Percentiles rank a stretch among this genome's conserved stretches.
phyloP scores from a whole-genome alignment of 371 early-diverging fungal genomes.

The Rhizopus stolonifer region DNA sequence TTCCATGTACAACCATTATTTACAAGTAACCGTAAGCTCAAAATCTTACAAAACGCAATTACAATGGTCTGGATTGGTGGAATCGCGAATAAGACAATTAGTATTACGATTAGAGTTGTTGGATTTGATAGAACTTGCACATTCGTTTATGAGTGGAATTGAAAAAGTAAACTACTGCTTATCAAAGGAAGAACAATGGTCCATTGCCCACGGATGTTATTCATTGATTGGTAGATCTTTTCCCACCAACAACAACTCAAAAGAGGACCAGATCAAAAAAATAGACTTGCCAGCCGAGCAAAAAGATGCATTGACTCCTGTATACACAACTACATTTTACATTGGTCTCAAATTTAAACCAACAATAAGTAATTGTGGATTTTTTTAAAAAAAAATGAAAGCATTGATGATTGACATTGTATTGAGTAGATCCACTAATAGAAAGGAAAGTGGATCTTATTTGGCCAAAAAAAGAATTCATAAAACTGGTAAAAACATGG shows the following conservation, averaged over 20 bases:
- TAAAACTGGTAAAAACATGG: constrained; percentile 75
- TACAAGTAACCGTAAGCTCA: constrained; percentile 88
- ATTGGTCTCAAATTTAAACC: constrained; percentile 76
- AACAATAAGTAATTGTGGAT: constrained; percentile 57
- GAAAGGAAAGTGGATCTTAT: constrained; percentile 66
- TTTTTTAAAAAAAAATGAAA: constrained; percentile 4
- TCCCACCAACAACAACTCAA: background rate
- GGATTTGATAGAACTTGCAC: constrained; percentile 79
- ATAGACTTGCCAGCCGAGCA: constrained; percentile 34
- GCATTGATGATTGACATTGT: background rate
- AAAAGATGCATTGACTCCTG: constrained; percentile 25
- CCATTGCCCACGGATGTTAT: constrained; percentile 63
- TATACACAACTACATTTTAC: constrained; percentile 85
- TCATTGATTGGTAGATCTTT: constrained; percentile 37
- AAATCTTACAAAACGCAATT: constrained; percentile 73
- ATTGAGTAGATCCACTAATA: constrained; percentile 38
- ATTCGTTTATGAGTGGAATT: constrained; percentile 91
- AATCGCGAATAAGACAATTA: constrained; percentile 91
- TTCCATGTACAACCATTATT: constrained; percentile 84
- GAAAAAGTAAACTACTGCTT: constrained; percentile 66
- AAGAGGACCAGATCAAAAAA: constrained; percentile 37
- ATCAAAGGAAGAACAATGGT: constrained; percentile 63
- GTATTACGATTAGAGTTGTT: constrained; percentile 85
- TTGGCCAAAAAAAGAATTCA: constrained; percentile 83
- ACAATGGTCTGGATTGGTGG: constrained; percentile 89